Evolutionary conservation across 139 green algal species (phyloP).

Genomic region (Micromonas commoda): DNA sequence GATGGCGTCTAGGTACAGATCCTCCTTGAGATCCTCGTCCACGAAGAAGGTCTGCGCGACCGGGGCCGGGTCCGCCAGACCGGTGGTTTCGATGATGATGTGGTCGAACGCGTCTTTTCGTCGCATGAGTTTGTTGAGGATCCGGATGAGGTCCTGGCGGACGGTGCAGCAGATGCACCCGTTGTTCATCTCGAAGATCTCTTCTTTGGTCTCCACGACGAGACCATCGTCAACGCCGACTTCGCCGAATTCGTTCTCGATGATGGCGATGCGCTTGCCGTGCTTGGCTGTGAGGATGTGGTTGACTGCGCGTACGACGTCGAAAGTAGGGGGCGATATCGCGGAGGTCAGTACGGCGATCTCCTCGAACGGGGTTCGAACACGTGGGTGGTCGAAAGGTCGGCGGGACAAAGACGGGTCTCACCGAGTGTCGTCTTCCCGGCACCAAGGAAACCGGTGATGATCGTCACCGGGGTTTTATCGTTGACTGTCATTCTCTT

Average conservation of each 20-base stretch:
- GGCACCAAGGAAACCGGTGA: constrained; percentile 90
- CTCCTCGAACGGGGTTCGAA: no score
- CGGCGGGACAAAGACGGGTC: no score
- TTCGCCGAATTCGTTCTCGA: no score
- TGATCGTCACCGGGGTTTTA: constrained; percentile 80
- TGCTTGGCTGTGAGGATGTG: constrained; percentile 77
- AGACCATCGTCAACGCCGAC: constrained; percentile 71
- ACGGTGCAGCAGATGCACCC: constrained; percentile 69
- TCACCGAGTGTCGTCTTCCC: constrained; percentile 79
- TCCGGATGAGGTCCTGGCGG: constrained; percentile 73
- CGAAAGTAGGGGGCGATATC: no score
- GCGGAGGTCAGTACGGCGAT: no score
- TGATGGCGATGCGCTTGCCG: constrained; percentile 71
- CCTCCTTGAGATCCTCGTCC: constrained; percentile 49
- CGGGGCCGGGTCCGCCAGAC: constrained; percentile 79
- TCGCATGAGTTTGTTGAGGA: constrained; percentile 69
- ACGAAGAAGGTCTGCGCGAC: constrained; percentile 85
- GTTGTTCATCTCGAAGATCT: constrained; percentile 48
- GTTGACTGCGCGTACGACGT: no score
- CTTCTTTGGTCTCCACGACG: constrained; percentile 36
- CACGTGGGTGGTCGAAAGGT: no score
- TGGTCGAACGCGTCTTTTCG: constrained; percentile 65
- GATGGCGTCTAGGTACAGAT: constrained; percentile 48
- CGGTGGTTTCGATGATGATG: constrained; percentile 84
- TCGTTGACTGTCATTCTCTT: no score